Conservation (phyloP, 2,329 filamentous ascomycete species). For the Botryotinia narcissicola region DNA sequence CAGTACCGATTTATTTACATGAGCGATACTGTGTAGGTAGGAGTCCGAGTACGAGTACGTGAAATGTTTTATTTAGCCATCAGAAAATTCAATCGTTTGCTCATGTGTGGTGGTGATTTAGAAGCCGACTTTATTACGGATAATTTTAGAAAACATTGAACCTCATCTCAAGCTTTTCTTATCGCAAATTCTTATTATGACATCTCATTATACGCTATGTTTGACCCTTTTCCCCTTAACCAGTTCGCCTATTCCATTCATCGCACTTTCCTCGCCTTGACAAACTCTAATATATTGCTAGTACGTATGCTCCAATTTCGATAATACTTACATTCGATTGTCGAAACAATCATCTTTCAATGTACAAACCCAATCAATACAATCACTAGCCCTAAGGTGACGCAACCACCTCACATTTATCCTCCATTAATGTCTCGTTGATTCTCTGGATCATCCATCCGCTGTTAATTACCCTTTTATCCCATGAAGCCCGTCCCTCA, state of each 20-base stretch:
- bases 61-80: not conserved
- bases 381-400: not conserved
- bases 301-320: not conserved
- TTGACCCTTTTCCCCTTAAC: not conserved
- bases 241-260: not conserved
- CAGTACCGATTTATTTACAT: not conserved
- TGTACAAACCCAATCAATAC: not conserved
- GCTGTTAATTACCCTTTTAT: not conserved
- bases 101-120: not conserved
- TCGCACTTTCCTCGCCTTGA: not conserved
- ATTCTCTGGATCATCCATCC: conserved; percentile 19
- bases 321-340: not conserved
- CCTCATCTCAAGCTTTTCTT: not conserved
- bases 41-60: not conserved
- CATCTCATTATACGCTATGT: not conserved
- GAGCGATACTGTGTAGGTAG: not conserved
- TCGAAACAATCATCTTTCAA: not conserved
- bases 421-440: not conserved
- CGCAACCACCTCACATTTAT: conserved; percentile 1
- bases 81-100: not conserved
- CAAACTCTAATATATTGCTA: not conserved
- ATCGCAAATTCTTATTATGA: not conserved
- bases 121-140: too few relatives aligned
- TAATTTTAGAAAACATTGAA: not conserved
- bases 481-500: not conserved